Base-by-base conservation (phyloP, 805 yeast genomes). In the Schizosaccharomyces japonicus region DNA sequence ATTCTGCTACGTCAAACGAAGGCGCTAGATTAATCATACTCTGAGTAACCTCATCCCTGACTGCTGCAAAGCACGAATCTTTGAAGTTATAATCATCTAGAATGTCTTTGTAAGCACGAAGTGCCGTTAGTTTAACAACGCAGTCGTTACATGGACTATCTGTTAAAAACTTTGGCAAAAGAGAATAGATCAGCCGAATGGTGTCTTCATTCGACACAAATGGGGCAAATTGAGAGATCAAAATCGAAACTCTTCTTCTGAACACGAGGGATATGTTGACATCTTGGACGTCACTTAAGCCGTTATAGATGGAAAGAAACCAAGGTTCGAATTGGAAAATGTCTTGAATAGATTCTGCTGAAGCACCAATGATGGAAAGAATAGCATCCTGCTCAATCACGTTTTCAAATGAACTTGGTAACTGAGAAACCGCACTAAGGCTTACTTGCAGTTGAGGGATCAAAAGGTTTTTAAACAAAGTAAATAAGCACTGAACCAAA, bases 11-110 rank as follows among this genome's bases (percentile, higher is more conserved):
- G 25, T 68, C 66, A 49, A 78, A 66, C 5, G 64, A 63, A 5
- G 66, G 62, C 34, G 83, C 56, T 17, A 80, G 56, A 6, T 60
- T 59, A 29, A 83, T 58, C 11, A 76, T 57, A n/a, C 68, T 58
- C 2, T 61, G 54, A 8, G 80, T 68, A 31, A 54, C 52, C 15
- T 39, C 27, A 27, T 71, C 68, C 48, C 80, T 63, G 56, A 63
- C 84, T 1, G 87, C 82, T 52, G 70, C 62, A 55, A 90, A 82
- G 28, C 66, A 74, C 13, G 63, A 65, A 50, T 80, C 77, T 33
- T 74, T 68, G 59, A 87, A 85, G 51, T 80, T 85, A 81, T 92
- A 82, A 55, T 84, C 95, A 51, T 82, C 85, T 29, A 87, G 66
- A 45, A 80, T 67, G 27, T 72, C 68, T 50, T 75, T 69, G 19